phyloP scores from a whole-genome alignment of 805 yeast genomes.

The Zygosaccharomyces lentus region DNA sequence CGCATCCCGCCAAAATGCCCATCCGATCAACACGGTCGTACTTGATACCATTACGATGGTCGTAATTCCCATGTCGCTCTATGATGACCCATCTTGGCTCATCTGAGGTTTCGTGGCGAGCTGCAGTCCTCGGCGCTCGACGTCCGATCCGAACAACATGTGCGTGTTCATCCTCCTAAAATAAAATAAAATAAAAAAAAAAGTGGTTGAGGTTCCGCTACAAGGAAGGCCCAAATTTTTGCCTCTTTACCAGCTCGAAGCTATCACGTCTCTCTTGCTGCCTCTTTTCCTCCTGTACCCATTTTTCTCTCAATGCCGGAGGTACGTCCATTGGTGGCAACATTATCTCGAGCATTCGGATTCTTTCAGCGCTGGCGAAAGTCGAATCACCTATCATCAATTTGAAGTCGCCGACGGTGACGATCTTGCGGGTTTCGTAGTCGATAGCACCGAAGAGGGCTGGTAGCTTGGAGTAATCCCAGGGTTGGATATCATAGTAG shows the following conservation, averaged over 20 bases:
- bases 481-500: constrained; percentile 59
- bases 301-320: constrained; percentile 25
- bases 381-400: constrained; percentile 38
- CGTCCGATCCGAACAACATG: not conserved
- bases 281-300: constrained; percentile 26
- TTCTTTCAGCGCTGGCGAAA: constrained; percentile 42
- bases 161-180: not conserved
- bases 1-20: not conserved
- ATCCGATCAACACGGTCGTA: not conserved
- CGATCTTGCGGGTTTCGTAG: constrained; percentile 42
- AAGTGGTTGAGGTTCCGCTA: not conserved
- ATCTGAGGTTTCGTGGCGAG: not conserved
- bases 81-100: not conserved
- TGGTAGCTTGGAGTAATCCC: constrained; percentile 49
- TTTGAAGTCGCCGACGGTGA: constrained; percentile 48
- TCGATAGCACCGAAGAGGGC: constrained; percentile 53
- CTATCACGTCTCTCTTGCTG: constrained; percentile 8
- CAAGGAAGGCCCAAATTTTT: not conserved
- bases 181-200: too few relatives aligned
- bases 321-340: constrained; percentile 62
- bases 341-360: constrained; percentile 53
- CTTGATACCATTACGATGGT: not conserved
- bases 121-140: not conserved
- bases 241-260: constrained; percentile 1
- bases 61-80: not conserved